Conservation (phyloP, 2,329 filamentous ascomycete species). For the Claviceps capensis region DNA sequence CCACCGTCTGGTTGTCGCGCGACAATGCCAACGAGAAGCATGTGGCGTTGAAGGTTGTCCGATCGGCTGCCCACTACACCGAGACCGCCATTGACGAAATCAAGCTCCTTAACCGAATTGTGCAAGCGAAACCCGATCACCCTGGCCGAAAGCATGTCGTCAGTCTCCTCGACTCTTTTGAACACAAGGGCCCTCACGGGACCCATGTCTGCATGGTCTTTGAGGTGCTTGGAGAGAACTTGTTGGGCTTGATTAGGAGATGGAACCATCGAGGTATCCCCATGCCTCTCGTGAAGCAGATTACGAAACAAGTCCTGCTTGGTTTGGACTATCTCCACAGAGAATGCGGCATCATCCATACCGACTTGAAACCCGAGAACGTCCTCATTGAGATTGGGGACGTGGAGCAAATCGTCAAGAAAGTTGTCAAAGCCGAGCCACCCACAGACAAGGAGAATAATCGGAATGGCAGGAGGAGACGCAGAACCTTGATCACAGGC, state of each 20-base stretch:
- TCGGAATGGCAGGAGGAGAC: constrained; percentile 75
- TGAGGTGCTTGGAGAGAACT: constrained; percentile 89
- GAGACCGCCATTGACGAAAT: constrained; percentile 99
- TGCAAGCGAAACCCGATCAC: constrained; percentile 86
- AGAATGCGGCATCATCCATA: constrained; percentile 98
- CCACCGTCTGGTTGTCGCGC: constrained; percentile 77
- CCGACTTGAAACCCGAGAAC: constrained; percentile 94
- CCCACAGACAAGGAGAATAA: constrained; percentile 66
- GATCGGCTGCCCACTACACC: constrained; percentile 94
- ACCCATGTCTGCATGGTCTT: constrained; percentile 99
- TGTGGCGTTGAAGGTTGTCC: constrained; percentile 93
- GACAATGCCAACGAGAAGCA: constrained; percentile 86
- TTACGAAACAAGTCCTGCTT: constrained; percentile 92
- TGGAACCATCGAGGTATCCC: constrained; percentile 98
- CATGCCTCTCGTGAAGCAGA: constrained; percentile 93
- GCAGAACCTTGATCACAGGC: constrained; percentile 89
- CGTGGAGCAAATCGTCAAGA: constrained; percentile 95
- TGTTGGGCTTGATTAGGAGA: constrained; percentile 89
- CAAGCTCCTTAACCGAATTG: constrained; percentile 93
- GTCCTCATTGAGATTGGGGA: constrained; percentile 98
- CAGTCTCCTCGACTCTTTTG: constrained; percentile 89
- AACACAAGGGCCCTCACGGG: constrained; percentile 93
- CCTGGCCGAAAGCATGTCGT: constrained; percentile 92
- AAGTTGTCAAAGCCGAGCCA: constrained; percentile 73
- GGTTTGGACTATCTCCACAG: constrained; percentile 93